These are phyloP conservation scores for Golovinomyces cichoracearum DNA, from an alignment of 2,329 filamentous ascomycete genomes.

Conservation along the genomic window DNA sequence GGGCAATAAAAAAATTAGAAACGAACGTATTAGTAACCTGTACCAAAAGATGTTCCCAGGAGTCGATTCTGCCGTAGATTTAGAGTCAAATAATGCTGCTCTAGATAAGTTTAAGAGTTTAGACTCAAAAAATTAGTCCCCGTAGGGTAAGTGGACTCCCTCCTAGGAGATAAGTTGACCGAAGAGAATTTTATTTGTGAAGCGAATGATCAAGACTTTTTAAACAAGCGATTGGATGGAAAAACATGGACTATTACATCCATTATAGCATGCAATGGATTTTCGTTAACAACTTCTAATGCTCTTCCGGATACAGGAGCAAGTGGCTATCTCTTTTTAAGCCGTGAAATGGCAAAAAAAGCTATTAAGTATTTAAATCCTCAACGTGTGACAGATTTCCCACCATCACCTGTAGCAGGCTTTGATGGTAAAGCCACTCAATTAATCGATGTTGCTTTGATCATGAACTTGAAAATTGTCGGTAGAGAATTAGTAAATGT, in stretches of 20 bases:
- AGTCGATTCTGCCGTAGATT: neutral
- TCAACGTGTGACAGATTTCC: neutral
- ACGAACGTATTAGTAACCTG: neutral
- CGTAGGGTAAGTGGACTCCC: neutral
- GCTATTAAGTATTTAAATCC: neutral
- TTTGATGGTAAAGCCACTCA: neutral
- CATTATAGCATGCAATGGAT: neutral
- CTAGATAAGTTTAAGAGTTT: neutral
- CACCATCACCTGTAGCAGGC: neutral
- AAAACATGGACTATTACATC: neutral
- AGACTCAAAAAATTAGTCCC: neutral
- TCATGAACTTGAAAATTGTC: neutral
- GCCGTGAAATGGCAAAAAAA: neutral
- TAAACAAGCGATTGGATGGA: neutral
- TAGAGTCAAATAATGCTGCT: neutral
- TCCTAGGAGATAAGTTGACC: neutral
- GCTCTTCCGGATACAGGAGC: neutral
- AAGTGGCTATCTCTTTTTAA: neutral
- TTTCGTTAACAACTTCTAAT: neutral
- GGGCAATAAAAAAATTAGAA: neutral
- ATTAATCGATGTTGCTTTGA: neutral
- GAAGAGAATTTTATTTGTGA: neutral
- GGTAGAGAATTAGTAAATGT: neutral
- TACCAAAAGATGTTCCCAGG: neutral
- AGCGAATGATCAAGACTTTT: neutral